Evolutionary conservation across 768 basidiomycete genomes (phyloP).

Genomic region (Suillus subluteus): DNA sequence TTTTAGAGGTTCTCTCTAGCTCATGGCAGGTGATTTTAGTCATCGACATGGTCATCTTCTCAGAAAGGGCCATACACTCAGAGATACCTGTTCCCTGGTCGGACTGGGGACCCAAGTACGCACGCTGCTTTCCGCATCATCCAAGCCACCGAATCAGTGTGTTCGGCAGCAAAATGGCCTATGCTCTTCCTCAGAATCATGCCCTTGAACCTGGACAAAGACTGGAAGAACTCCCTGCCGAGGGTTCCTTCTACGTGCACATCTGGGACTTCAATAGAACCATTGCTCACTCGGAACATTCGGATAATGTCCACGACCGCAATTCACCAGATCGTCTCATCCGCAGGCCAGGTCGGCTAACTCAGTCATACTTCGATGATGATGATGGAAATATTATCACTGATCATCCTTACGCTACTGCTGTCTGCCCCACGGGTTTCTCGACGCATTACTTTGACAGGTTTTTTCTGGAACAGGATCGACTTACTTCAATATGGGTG

Average conservation of each 20-base stretch:
- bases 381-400: not conserved
- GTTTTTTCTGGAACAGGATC: not conserved
- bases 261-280: not conserved
- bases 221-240: not conserved
- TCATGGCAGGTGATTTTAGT: not conserved
- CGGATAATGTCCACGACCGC: not conserved
- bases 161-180: conserved; percentile 3
- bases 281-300: not conserved
- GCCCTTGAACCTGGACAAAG: not conserved
- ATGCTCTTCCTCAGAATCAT: not conserved
- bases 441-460: not conserved
- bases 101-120: not conserved
- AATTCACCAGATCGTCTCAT: not conserved
- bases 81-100: conserved; percentile 1
- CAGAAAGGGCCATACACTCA: not conserved
- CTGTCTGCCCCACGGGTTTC: not conserved
- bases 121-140: conserved; percentile 5
- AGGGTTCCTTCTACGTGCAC: not conserved
- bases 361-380: not conserved
- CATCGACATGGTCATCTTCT: not conserved
- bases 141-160: conserved; percentile 4
- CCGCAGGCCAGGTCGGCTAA: not conserved
- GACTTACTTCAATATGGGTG: not conserved
- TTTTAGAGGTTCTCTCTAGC: not conserved
- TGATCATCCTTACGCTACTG: not conserved